Conservation (phyloP, 2,329 filamentous ascomycete genomes). For the Colletotrichum sidae region DNA sequence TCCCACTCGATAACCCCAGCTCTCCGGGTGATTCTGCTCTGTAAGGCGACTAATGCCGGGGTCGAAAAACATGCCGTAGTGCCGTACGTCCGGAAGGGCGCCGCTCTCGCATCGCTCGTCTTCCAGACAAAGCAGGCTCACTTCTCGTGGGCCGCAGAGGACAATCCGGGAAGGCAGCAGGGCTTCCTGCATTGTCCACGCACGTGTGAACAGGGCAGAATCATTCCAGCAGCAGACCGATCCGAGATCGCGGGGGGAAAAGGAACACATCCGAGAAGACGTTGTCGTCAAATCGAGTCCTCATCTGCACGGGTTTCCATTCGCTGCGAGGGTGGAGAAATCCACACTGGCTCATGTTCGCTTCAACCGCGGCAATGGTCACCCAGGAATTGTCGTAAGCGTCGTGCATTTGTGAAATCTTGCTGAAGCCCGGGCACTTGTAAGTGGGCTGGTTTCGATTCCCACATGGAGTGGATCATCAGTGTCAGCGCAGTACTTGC, state of each 20-base stretch:
- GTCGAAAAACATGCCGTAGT: not conserved
- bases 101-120: conserved; percentile 2
- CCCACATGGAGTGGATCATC: too few relatives aligned
- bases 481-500: too few relatives aligned
- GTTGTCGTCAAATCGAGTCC: not conserved
- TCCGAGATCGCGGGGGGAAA: not conserved
- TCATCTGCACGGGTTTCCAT: conserved; percentile 7
- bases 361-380: not conserved
- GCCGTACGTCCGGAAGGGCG: not conserved
- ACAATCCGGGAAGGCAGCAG: not conserved
- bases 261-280: conserved; percentile 2
- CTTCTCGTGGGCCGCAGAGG: not conserved
- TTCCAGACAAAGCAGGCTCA: not conserved
- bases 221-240: not conserved
- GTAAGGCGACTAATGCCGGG: not conserved
- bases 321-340: conserved; percentile 1
- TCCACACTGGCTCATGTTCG: not conserved
- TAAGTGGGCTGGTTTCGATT: too few relatives aligned
- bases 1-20: not conserved
- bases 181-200: not conserved
- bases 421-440: too few relatives aligned
- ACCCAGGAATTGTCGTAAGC: not conserved
- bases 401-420: not conserved
- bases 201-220: not conserved
- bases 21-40: not conserved